Evolutionary conservation across 768 basidiomycete genomes (phyloP).

Genomic region (Tubosaeta brunneosetosa): DNA sequence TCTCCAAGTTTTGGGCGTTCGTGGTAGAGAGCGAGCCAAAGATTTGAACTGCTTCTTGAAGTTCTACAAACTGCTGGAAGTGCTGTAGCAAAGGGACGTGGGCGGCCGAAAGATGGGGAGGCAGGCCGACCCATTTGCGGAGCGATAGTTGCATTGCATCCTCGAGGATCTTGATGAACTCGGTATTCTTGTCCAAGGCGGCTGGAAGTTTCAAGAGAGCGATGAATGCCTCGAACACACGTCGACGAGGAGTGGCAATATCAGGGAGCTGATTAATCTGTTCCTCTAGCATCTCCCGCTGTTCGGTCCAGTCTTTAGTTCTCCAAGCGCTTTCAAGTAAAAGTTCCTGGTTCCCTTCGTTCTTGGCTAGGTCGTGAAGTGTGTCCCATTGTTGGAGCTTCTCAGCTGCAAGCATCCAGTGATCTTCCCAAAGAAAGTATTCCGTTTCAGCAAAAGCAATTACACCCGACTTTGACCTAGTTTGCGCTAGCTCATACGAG

Average conservation of each 20-base stretch:
- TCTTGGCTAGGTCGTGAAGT: slow-evolving; percentile 83
- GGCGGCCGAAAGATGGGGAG: slow-evolving; percentile 80
- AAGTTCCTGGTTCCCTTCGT: slow-evolving; percentile 87
- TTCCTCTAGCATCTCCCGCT: slow-evolving; percentile 72
- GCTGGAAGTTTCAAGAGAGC: slow-evolving; percentile 82
- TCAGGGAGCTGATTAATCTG: slow-evolving; percentile 78
- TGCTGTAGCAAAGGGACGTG: slow-evolving; percentile 94
- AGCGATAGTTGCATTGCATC: slow-evolving; percentile 96
- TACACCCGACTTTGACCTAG: slow-evolving; percentile 70
- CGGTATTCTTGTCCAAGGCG: slow-evolving; percentile 76
- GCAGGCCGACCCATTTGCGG: slow-evolving; percentile 92
- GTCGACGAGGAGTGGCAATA: slow-evolving; percentile 88
- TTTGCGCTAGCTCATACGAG: slow-evolving; percentile 88
- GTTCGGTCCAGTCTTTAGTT: slow-evolving; percentile 85
- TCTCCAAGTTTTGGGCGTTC: slow-evolving; percentile 83
- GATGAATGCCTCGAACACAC: slow-evolving; percentile 95
- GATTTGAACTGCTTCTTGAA: slow-evolving; percentile 93
- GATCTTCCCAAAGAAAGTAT: slow-evolving; percentile 98
- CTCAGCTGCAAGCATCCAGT: slow-evolving; percentile 94
- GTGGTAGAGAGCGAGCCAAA: slow-evolving; percentile 88
- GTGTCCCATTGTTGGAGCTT: slow-evolving; percentile 99
- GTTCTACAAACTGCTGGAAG: slow-evolving; percentile 98
- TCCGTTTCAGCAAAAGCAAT: slow-evolving; percentile 93
- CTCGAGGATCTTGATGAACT: slow-evolving; percentile 85
- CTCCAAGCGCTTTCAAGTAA: slow-evolving; percentile 96